Conservation (phyloP, 2,329 filamentous ascomycete genomes). For the Diaporthe vexans region DNA sequence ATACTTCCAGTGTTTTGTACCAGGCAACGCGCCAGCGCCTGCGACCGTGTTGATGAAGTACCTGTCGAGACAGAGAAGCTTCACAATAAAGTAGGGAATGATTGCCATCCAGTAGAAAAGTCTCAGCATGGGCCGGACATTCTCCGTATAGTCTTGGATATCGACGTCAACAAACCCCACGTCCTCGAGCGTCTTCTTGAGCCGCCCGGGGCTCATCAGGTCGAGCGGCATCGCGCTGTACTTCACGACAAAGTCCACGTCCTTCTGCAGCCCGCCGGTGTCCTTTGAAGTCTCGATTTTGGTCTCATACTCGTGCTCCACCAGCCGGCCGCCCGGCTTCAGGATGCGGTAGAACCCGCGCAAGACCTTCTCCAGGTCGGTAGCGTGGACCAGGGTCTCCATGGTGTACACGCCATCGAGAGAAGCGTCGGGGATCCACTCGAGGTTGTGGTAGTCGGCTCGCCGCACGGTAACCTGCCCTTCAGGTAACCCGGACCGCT, state of each 20-base stretch:
- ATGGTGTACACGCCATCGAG: conserved; percentile 69
- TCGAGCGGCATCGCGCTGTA: conserved; percentile 62
- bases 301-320: conserved; percentile 63
- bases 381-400: conserved; percentile 70
- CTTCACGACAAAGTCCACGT: conserved; percentile 56
- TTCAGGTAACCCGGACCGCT: conserved; percentile 49
- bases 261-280: conserved; percentile 48
- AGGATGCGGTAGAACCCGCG: conserved; percentile 62
- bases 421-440: conserved; percentile 52
- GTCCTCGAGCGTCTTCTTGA: too few relatives aligned
- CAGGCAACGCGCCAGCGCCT: too few relatives aligned
- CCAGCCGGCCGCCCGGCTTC: conserved; percentile 61
- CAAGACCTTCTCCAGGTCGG: conserved; percentile 59
- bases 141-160: too few relatives aligned
- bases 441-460: conserved; percentile 67
- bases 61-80: too few relatives aligned
- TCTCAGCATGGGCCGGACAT: too few relatives aligned
- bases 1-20: too few relatives aligned
- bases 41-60: too few relatives aligned
- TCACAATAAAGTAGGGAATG: too few relatives aligned
- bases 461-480: conserved; percentile 53
- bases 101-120: too few relatives aligned
- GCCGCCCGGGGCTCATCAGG: conserved; percentile 48
- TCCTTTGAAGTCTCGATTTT: conserved; percentile 48
- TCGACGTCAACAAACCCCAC: too few relatives aligned